Evolutionary conservation across 441 rosid genomes (phyloP), one percentile per base, ranked within the genome.

Genomic region (Biscutella auriculata): DNA sequence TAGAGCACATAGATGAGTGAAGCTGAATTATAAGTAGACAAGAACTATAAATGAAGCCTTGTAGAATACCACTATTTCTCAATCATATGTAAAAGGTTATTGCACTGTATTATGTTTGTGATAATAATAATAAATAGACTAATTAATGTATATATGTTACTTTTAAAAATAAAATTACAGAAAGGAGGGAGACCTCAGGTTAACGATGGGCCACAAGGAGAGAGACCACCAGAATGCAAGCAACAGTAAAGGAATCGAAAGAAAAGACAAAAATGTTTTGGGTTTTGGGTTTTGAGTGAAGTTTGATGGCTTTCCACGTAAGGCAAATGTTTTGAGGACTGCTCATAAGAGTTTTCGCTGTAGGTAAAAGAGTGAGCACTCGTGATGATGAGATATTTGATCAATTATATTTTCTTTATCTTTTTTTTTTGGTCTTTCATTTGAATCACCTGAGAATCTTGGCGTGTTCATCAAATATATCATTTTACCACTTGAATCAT

Each of bases 151-250:
- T n/a, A 52, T 3, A 8, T 10, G 8, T 27, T 27, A n/a, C 5
- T 8, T 37, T 19, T 11, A 1, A 0, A 44, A 29, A 32, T 13
- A 23, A 53, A 53, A 36, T 34, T 66, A 59, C 53, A 82, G 97
- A 83, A 70, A 76, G 57, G 76, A 41, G 90, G 80, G 50, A 81
- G 75, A 58, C 58, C 75, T 36, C 73, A 34, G 51, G 32, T 3
- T 23, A 79, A 37, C 45, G 87, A 71, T 11, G 87, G 71, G 45
- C 85, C 73, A 72, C 85, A 80, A 68, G 92, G 92, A 2, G 95
- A 91, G 80, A 73, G 88, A 60, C 97, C 97, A 58, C 85, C 96
- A 8, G 96, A 90, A 36, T 90, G 97, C 92, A 90, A 87, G 87
- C 97, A 90, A 62, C 96, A 87, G 80, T 91, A 66, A 70, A 52